Evolutionary conservation across 2,329 filamentous ascomycete species (phyloP).

Genomic region (Pseudopithomyces chartarum): DNA sequence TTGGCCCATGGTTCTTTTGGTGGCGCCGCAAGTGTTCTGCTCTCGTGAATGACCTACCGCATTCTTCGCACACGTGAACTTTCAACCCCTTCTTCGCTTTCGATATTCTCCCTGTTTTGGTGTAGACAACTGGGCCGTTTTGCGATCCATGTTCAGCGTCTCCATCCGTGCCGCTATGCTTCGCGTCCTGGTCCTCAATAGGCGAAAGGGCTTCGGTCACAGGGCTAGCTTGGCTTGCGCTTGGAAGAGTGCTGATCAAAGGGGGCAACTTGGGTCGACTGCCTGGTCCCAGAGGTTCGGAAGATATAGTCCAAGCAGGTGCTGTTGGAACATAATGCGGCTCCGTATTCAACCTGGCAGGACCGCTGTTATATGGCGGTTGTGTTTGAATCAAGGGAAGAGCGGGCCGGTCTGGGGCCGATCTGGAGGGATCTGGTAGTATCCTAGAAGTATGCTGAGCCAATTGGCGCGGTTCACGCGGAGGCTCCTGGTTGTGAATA

Average conservation of each 20-base stretch:
- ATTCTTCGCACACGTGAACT: conserved; percentile 43
- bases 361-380: background rate
- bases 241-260: background rate
- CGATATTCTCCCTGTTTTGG: conserved; percentile 46
- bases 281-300: background rate
- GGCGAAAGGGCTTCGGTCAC: conserved; percentile 1
- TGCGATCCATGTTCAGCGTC: conserved; percentile 3
- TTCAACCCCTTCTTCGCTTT: conserved; percentile 47
- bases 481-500: background rate
- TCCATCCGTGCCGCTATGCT: conserved; percentile 8
- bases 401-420: background rate
- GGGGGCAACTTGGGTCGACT: background rate
- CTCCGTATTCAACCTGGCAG: background rate
- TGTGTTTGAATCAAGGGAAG: background rate
- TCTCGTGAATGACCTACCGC: conserved; percentile 47
- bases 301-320: conserved; percentile 5
- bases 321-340: background rate
- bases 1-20: conserved; percentile 15
- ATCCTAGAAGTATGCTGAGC: background rate
- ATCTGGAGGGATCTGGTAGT: background rate
- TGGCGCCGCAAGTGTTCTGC: conserved; percentile 44
- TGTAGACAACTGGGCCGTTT: conserved; percentile 31
- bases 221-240: background rate
- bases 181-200: conserved; percentile 5
- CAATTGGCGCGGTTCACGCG: background rate